Conservation (phyloP, 1,139 yeast species). For the Hemisphaericaspora subhashii region DNA sequence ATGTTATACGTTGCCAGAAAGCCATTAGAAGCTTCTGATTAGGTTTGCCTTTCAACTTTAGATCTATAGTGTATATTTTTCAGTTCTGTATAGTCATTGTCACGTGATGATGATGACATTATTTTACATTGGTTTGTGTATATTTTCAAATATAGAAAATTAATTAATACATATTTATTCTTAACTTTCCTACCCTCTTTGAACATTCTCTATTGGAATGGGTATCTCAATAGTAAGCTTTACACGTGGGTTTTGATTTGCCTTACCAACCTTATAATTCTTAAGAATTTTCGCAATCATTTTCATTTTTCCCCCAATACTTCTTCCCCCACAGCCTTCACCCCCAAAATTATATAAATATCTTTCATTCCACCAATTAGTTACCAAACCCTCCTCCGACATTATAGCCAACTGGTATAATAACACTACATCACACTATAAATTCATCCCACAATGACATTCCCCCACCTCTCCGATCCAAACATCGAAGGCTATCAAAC, state of each 20-base stretch:
- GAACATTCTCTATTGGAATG: too few species aligned
- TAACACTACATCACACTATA: background rate
- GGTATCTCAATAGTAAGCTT: too few species aligned
- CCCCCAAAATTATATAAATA: background rate
- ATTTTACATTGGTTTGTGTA: background rate
- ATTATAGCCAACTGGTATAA: background rate
- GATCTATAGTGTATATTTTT: too few species aligned
- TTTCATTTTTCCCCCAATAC: background rate
- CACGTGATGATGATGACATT: too few species aligned
- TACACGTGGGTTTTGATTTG: background rate
- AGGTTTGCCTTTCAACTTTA: constrained; percentile 2
- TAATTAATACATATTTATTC: constrained; percentile 2
- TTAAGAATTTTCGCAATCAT: background rate
- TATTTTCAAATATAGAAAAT: background rate
- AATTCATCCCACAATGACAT: background rate
- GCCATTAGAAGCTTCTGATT: constrained; percentile 43
- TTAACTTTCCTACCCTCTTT: constrained; percentile 1
- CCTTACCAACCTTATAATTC: too few species aligned
- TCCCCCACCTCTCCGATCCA: constrained; percentile 25
- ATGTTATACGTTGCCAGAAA: constrained; percentile 85
- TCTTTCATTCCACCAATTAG: too few species aligned
- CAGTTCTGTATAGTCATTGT: background rate
- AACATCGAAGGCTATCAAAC: constrained; percentile 53
- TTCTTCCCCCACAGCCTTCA: too few species aligned
- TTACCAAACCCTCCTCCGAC: too few species aligned